Evolutionary conservation across 2,329 filamentous ascomycete genomes (phyloP).

Genomic region (Didymella lethalis): DNA sequence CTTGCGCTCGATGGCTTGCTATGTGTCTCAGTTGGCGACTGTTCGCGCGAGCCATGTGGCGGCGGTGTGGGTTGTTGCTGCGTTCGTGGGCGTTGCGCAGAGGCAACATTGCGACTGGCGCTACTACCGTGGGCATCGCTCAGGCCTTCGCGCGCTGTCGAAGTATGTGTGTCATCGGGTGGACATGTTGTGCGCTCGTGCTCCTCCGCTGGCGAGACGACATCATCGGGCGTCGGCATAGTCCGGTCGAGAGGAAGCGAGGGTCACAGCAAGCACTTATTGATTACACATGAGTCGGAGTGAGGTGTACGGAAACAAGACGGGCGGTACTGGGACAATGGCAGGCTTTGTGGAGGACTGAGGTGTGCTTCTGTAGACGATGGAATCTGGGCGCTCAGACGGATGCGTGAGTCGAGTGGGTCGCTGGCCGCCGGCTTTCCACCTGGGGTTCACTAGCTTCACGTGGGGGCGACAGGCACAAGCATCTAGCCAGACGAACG

Average conservation of each 20-base stretch:
- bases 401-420: constrained; percentile 19
- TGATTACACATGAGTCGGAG: constrained; percentile 32
- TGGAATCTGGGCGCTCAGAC: constrained; percentile 17
- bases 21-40: constrained; percentile 36
- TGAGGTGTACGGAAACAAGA: constrained; percentile 16
- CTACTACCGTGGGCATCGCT: constrained; percentile 34
- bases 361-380: constrained; percentile 17
- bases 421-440: constrained; percentile 8
- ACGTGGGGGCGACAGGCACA: constrained; percentile 19
- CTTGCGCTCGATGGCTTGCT: constrained; percentile 42
- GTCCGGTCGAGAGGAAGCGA: constrained; percentile 41
- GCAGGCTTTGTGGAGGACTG: constrained; percentile 7
- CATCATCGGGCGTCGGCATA: constrained; percentile 61
- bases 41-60: constrained; percentile 33
- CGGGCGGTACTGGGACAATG: constrained; percentile 13
- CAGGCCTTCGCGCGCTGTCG: constrained; percentile 39
- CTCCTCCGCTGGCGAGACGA: constrained; percentile 52
- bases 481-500: constrained; percentile 8
- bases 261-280: constrained; percentile 32
- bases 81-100: constrained; percentile 9
- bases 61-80: constrained; percentile 49
- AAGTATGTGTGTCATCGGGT: constrained; percentile 53
- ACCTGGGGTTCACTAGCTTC: constrained; percentile 16
- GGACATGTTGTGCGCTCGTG: constrained; percentile 59
- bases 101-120: constrained; percentile 28